Evolutionary conservation across 1,284 basidiomycete genomes (phyloP).

Genomic region (Ganoderma resinaceum): DNA sequence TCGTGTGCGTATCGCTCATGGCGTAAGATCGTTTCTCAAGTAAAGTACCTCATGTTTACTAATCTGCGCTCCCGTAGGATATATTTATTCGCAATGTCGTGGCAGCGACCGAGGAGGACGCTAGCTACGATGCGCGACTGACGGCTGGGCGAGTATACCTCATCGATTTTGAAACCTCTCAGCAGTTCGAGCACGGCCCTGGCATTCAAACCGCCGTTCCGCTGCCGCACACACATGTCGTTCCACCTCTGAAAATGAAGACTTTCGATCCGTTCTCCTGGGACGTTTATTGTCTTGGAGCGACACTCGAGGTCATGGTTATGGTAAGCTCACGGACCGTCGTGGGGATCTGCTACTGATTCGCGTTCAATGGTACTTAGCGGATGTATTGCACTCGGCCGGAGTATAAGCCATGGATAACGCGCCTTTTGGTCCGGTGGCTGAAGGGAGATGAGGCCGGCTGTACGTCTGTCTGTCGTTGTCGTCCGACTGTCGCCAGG

Average conservation of each 20-base stretch:
- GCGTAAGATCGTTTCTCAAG: neutral
- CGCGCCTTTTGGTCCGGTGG: neutral
- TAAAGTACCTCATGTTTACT: neutral
- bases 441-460: neutral
- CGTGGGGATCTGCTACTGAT: neutral
- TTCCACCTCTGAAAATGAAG: neutral
- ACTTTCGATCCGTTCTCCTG: neutral
- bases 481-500: neutral
- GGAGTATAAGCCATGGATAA: neutral
- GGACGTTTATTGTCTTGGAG: neutral
- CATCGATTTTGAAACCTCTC: neutral
- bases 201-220: neutral
- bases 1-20: neutral
- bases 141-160: neutral
- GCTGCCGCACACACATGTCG: neutral
- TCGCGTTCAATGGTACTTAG: neutral
- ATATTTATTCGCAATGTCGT: neutral
- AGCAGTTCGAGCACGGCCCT: neutral
- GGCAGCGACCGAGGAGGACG: neutral
- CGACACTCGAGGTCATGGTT: neutral
- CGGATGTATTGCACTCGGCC: neutral
- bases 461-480: neutral
- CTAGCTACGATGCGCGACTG: neutral
- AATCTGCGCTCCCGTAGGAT: neutral
- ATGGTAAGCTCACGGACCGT: neutral